Evolutionary conservation across 108 stramenopile genomes (phyloP).

Genomic region (Nitzschia sp.): DNA sequence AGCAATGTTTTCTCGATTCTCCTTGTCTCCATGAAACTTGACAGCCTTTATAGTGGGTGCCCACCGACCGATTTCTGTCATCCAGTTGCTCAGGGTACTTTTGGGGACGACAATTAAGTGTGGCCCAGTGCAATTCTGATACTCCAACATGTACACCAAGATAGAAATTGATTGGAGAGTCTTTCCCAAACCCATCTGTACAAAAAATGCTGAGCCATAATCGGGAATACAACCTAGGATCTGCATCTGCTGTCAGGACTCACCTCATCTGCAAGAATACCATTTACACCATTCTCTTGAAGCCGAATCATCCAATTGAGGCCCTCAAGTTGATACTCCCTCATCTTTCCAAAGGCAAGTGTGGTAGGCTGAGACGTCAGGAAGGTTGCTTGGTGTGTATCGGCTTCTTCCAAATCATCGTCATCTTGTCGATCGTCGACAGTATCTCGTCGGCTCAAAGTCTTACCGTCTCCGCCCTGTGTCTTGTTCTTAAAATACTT

Average conservation of each 20-base stretch:
- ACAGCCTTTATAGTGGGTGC: conserved; percentile 89
- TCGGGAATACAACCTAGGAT: background rate
- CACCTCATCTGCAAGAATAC: conserved; percentile 85
- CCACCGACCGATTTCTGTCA: conserved; percentile 96
- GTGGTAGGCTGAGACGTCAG: conserved; percentile 86
- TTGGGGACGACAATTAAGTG: conserved; percentile 98
- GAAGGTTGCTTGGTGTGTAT: conserved; percentile 76
- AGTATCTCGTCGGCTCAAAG: conserved; percentile 22
- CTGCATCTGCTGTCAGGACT: background rate
- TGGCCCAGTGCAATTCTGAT: conserved; percentile 71
- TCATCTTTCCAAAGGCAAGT: conserved; percentile 80
- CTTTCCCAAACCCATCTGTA: conserved; percentile 90
- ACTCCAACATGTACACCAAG: conserved; percentile 81
- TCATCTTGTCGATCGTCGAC: conserved; percentile 32
- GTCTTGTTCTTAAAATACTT: conserved; percentile 43
- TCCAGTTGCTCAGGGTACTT: conserved; percentile 98
- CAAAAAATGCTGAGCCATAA: background rate
- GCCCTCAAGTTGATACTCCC: conserved; percentile 95
- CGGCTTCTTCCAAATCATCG: conserved; percentile 72
- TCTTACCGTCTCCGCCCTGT: background rate
- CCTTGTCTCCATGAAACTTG: conserved; percentile 90
- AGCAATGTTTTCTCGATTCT: conserved; percentile 74
- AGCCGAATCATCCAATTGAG: conserved; percentile 98
- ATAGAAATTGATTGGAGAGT: conserved; percentile 97
- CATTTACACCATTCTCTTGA: conserved; percentile 94